A percentile compares a stretch with the other conserved stretches of the same genome.
Evolutionary conservation across 768 basidiomycete genomes (phyloP).

Genomic region (Flagelloscypha sp.): DNA sequence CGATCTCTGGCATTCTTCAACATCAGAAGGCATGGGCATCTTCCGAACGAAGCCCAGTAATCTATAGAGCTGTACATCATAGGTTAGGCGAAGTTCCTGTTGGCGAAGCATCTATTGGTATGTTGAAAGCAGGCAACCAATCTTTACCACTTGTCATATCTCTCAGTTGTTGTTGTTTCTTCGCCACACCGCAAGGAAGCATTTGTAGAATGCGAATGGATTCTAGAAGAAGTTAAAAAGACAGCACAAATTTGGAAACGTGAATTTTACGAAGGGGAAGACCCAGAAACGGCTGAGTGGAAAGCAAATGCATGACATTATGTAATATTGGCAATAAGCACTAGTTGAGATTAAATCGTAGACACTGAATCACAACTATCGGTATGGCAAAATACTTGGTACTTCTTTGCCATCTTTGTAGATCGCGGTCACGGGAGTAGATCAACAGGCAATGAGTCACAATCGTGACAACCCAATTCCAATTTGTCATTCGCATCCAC

Average conservation of each 20-base stretch:
- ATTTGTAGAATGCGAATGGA: constrained; percentile 69
- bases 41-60: constrained; percentile 25
- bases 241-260: constrained; percentile 89
- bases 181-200: constrained; percentile 79
- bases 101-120: constrained; percentile 67
- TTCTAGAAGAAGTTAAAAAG: constrained; percentile 80
- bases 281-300: constrained; percentile 58
- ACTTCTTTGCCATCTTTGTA: no score
- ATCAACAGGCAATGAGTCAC: no score
- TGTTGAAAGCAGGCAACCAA: constrained; percentile 1
- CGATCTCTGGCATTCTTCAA: constrained; percentile 53
- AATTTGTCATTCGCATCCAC: no score
- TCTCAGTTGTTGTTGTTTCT: constrained; percentile 67
- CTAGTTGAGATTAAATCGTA: no score
- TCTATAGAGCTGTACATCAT: constrained; percentile 63
- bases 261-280: constrained; percentile 73
- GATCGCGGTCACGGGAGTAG: no score
- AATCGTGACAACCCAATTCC: no score
- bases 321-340: no score
- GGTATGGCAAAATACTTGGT: no score
- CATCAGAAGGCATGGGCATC: constrained; percentile 24
- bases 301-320: constrained; percentile 52
- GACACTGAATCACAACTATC: no score
- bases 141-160: background rate
- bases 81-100: constrained; percentile 72